A percentile compares a stretch with the other conserved stretches of the same genome.
These are phyloP conservation scores for Gloeopeniophorella convolvens DNA, from an alignment of 768 basidiomycete genomes.

Conservation along the genomic window DNA sequence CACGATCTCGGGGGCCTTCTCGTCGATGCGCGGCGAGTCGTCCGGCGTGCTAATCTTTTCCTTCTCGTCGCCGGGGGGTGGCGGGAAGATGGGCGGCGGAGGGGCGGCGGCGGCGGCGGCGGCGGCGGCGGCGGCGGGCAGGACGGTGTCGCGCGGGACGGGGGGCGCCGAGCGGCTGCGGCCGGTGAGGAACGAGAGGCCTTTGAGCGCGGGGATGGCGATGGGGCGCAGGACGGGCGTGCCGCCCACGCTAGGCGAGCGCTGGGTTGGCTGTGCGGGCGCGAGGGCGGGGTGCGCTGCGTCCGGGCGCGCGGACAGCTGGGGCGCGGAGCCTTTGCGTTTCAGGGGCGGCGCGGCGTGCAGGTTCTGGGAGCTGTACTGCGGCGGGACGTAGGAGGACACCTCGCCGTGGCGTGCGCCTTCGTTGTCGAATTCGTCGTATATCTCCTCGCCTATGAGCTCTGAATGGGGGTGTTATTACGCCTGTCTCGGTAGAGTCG, in stretches of 20 bases:
- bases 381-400: conserved; percentile 25
- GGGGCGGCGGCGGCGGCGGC: background rate
- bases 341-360: conserved; percentile 15
- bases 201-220: conserved; percentile 16
- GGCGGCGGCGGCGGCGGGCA: background rate
- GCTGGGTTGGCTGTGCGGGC: background rate
- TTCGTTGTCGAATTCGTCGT: conserved; percentile 83
- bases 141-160: conserved; percentile 15
- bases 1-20: background rate
- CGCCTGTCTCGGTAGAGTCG: background rate
- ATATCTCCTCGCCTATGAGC: conserved; percentile 89
- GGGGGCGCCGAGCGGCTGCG: conserved; percentile 20
- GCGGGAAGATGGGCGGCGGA: too few species aligned
- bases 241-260: conserved; percentile 6
- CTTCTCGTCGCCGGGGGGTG: conserved; percentile 12
- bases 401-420: conserved; percentile 33
- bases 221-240: conserved; percentile 9
- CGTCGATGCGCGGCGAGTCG: background rate
- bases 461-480: conserved; percentile 38
- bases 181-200: conserved; percentile 18
- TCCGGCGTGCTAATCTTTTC: background rate
- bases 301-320: background rate
- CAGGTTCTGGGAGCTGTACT: conserved; percentile 18
- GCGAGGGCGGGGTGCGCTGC: background rate
- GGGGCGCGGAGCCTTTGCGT: conserved; percentile 18